Evolutionary conservation across 768 basidiomycete genomes (phyloP), one percentile per base, ranked within the genome.

Genomic region (Coprinopsis cinerea): DNA sequence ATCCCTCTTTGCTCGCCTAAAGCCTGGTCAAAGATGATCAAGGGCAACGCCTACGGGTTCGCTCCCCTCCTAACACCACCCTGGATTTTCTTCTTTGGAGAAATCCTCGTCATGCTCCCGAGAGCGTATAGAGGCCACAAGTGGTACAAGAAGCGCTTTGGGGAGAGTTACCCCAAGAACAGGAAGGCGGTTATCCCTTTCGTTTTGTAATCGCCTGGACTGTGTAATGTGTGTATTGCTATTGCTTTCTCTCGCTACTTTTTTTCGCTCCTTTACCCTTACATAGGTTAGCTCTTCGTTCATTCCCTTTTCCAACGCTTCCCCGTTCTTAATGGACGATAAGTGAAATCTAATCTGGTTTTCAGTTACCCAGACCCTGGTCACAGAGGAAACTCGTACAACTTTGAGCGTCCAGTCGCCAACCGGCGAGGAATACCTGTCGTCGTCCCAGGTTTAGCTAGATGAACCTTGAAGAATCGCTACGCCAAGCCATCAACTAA

Each of bases 131-230:
- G 79, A 45, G 92, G 91, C 1, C 93, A 96, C 58, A 59, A 57
- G 54, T 98, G 95, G 95, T 97, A 98, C 64, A 76, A 78, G 42
- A 53, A 68, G 49, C 85, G 76, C 46, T 95, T 97, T 61, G 75
- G 76, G 4, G 78, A 83, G 43, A 58, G 61, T n/a, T 97, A 92
- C 63, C 91, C 93, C 1, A 75, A 74, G 53, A 78, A 86, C 26
- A 72, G 92, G 55, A 88, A 78, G 60, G 81, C 76, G 2, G 80
- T 92, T 25, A 69, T 98, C n/a, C 94, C 95, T 0, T 84, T 82
- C 56, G 2, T 94, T 43, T 65, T 90, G 42, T 92, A 62, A 56
- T 43, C 25, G 7, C 18, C 32, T 52, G 22, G n/a, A n/a, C n/a
- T 30, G 24, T 0, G 2, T 27, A 39, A 17, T 10, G 6, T 5